Conservation (phyloP, 306 rosid genomes). For the Gastrolobium villosum region DNA sequence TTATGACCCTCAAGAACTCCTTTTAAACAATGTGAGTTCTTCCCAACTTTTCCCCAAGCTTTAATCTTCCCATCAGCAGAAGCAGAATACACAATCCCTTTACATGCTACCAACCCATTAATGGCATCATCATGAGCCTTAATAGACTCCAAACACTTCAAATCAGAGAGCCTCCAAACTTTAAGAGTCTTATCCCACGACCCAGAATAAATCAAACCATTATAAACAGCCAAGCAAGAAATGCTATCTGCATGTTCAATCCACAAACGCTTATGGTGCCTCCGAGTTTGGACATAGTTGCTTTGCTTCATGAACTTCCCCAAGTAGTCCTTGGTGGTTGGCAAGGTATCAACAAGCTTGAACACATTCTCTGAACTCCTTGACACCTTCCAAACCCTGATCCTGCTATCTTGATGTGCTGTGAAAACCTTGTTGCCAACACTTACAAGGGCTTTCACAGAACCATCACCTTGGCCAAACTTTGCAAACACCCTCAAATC, state of each 20-base stretch:
- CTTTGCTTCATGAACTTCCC: constrained; percentile 91
- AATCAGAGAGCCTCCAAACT: constrained; percentile 84
- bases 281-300: constrained; percentile 84
- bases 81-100: constrained; percentile 88
- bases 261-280: constrained; percentile 88
- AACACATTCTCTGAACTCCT: constrained; percentile 80
- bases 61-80: constrained; percentile 96
- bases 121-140: constrained; percentile 95
- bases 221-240: constrained; percentile 75
- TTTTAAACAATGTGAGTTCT: constrained; percentile 61
- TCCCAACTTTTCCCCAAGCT: constrained; percentile 76
- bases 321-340: constrained; percentile 84
- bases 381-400: constrained; percentile 92
- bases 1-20: constrained; percentile 82
- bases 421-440: constrained; percentile 80
- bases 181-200: constrained; percentile 95
- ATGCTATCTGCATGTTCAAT: constrained; percentile 90
- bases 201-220: constrained; percentile 85
- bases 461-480: constrained; percentile 93
- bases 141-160: constrained; percentile 90
- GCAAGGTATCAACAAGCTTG: constrained; percentile 74
- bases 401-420: constrained; percentile 86
- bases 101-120: constrained; percentile 74
- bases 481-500: constrained; percentile 72
- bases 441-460: constrained; percentile 78